Evolutionary conservation across 768 basidiomycete species (phyloP), one percentile per base, ranked within the genome.

Genomic region (Boletus coccyginus): DNA sequence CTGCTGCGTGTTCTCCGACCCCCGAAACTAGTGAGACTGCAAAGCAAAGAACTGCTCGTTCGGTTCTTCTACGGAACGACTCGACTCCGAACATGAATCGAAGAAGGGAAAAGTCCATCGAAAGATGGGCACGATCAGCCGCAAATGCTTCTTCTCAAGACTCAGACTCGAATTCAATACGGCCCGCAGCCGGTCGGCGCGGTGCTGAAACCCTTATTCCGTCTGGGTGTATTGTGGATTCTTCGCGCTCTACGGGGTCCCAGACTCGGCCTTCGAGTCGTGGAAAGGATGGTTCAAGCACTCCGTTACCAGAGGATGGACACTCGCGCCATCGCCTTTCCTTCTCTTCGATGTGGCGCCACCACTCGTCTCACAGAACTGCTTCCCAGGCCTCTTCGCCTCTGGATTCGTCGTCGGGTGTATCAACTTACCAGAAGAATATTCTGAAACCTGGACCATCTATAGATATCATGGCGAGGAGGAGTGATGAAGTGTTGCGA

Each of bases 401-500:
- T 11, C 57, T 61, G 3, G 70, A 71, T 53, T 74, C 55, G 59
- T 79, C 59, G 60, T 71, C 58, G 47, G 70, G 57, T 43, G 67
- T 61, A 56, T 75, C 60, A 42, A 60, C 60, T 59, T 75, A 32
- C 53, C 70, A 59, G 24, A 62, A 60, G 5, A 63, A 56, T 29
- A 47, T 58, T 21, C 21, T 60, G 19, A 62, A 62, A 32, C 58
- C 55, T 31, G 60, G 66, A 4, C 52, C 58, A 3, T 48, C 66
- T 10, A 31, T 59, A 3, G 69, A 70, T 54, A 58, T 70, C 41
- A 57, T 56, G 45, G 59, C 66, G 17, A 64, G 69, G 50, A 57
- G 69, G 46, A 84, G 83, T 62, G 82, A 79, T 57, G 84, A 84
- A 60, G 79, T 66, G 13, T 62, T 70, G 53, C 66, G 70, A 42